Evolutionary conservation across 495 filamentous ascomycete species (phyloP).

Genomic region (Neurospora discreta): DNA sequence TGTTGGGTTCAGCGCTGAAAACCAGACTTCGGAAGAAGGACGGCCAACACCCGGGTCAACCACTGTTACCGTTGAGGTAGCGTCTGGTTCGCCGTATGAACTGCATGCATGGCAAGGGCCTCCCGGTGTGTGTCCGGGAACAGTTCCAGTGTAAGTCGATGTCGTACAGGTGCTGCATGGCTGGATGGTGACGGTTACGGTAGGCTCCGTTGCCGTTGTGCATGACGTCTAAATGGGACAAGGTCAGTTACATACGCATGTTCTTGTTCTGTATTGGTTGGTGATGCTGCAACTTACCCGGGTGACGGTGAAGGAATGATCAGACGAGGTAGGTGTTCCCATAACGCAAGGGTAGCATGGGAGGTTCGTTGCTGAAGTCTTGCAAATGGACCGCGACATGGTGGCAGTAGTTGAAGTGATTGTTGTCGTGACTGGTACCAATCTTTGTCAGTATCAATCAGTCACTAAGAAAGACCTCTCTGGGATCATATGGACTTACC

Average conservation of each 20-base stretch:
- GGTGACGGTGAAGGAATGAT: constrained; percentile 24
- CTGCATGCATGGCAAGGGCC: constrained; percentile 18
- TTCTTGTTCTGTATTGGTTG: not conserved
- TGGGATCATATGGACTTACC: constrained; percentile 1
- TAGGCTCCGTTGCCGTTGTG: constrained; percentile 8
- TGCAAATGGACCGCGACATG: constrained; percentile 27
- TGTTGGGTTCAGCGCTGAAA: not conserved
- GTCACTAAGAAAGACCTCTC: not conserved
- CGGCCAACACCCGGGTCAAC: not conserved
- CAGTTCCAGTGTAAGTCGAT: constrained; percentile 17
- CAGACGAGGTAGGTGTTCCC: constrained; percentile 7
- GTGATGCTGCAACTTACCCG: constrained; percentile 9
- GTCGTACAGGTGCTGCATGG: constrained; percentile 18
- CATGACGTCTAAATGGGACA: constrained; percentile 13
- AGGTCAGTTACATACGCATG: not conserved
- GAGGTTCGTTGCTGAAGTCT: constrained; percentile 19
- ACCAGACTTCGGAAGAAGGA: not conserved
- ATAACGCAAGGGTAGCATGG: constrained; percentile 30
- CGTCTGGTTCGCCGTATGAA: constrained; percentile 1
- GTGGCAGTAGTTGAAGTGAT: constrained; percentile 17
- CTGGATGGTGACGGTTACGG: constrained; percentile 19
- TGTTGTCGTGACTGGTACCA: constrained; percentile 13
- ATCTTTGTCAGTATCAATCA: not conserved
- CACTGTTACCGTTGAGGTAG: not conserved
- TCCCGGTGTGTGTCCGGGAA: constrained; percentile 23